Evolutionary conservation across 2,329 filamentous ascomycete species (phyloP).

Genomic region (Pyricularia grisea): DNA sequence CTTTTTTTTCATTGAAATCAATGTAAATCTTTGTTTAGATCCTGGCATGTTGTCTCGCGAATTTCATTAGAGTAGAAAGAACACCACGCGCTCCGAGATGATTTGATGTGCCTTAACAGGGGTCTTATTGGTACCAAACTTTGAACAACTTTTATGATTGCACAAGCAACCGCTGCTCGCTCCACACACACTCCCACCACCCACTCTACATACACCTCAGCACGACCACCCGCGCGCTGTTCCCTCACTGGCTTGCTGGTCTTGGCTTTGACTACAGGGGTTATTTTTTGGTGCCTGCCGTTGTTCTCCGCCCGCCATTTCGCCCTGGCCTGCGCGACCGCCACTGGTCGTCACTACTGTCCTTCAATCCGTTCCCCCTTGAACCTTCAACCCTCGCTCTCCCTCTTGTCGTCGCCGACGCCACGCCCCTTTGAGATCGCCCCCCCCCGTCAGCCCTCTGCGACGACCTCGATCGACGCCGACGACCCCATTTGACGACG

Average conservation of each 20-base stretch:
- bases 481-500: background rate
- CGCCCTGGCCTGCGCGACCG: background rate
- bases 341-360: background rate
- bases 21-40: background rate
- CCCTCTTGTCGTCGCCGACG: background rate
- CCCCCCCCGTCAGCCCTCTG: background rate
- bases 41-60: background rate
- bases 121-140: background rate
- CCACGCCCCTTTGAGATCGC: constrained; percentile 1
- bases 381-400: background rate
- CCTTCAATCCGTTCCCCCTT: background rate
- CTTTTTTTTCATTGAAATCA: background rate
- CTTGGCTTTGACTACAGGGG: background rate
- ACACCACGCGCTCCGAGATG: background rate
- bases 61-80: background rate
- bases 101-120: background rate
- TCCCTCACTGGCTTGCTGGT: background rate
- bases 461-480: constrained; percentile 1
- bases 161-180: background rate
- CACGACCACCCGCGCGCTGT: background rate
- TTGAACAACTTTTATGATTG: background rate
- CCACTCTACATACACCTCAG: background rate
- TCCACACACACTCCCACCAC: background rate
- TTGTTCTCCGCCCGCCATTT: background rate
- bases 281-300: background rate